These are phyloP conservation scores for Eimeria praecox DNA, from an alignment of 169 alveolate species.

Conservation along the genomic window DNA sequence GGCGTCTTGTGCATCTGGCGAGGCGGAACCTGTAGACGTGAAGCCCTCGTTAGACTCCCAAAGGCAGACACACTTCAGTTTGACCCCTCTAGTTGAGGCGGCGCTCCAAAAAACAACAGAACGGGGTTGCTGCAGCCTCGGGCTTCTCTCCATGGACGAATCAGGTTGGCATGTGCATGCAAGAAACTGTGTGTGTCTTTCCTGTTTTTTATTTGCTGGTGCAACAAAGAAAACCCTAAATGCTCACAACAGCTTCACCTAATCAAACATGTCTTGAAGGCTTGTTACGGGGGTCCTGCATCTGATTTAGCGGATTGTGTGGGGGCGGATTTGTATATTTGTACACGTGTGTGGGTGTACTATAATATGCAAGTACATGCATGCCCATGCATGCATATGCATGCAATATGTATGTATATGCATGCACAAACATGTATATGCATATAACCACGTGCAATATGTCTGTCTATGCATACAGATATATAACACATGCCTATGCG, in stretches of 20 bases:
- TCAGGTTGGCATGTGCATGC: constrained; percentile 9
- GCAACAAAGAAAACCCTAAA: not conserved
- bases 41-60: not conserved
- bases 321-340: too few species aligned
- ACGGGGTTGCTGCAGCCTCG: constrained; percentile 52
- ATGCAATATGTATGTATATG: not conserved
- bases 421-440: not conserved
- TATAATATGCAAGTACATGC: not conserved
- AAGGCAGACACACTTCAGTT: not conserved
- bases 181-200: not conserved
- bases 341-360: too few species aligned
- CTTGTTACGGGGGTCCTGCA: too few species aligned
- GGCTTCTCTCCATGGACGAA: constrained; percentile 28
- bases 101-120: not conserved
- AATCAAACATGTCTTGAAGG: too few species aligned
- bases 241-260: too few species aligned
- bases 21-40: not conserved
- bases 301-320: too few species aligned
- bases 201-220: not conserved
- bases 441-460: not conserved
- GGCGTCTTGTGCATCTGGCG: not conserved
- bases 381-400: not conserved
- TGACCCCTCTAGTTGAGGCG: not conserved
- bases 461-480: not conserved
- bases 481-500: not conserved